phyloP scores from a whole-genome alignment of 805 yeast species.

The Ogataea haglerorum region DNA sequence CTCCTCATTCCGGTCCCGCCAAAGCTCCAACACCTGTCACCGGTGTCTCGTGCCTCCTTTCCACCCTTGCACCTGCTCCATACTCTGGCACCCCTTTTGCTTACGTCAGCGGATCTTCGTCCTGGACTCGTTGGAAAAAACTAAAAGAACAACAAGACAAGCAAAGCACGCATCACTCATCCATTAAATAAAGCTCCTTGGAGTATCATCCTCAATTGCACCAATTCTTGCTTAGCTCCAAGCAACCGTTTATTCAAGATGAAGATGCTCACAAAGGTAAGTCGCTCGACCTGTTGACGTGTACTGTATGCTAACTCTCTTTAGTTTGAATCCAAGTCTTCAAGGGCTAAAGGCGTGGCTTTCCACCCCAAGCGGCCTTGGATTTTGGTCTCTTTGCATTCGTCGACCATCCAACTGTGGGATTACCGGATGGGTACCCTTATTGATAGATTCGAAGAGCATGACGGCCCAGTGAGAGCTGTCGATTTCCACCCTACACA shows the following conservation, averaged over 20 bases:
- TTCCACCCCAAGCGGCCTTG: conserved; percentile 95
- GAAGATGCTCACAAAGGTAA: conserved; percentile 79
- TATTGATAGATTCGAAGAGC: conserved; percentile 95
- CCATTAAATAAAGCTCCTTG: conserved; percentile 4
- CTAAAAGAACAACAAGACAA: conserved; percentile 14
- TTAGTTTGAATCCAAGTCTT: conserved; percentile 95
- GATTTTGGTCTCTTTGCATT: conserved; percentile 91
- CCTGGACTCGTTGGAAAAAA: conserved; percentile 7
- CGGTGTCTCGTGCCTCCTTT: too few species aligned
- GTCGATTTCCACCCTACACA: conserved; percentile 97
- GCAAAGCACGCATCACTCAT: conserved; percentile 10
- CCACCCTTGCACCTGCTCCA: conserved; percentile 1
- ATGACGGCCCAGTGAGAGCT: conserved; percentile 96
- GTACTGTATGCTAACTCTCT: conserved; percentile 13
- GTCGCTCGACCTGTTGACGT: conserved; percentile 23
- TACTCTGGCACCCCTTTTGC: neutral
- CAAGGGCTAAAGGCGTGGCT: conserved; percentile 96
- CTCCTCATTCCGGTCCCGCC: too few species aligned
- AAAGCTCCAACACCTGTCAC: too few species aligned
- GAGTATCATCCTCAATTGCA: conserved; percentile 6
- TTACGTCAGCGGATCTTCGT: conserved; percentile 3
- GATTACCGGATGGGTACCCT: conserved; percentile 99
- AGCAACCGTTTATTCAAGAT: conserved; percentile 39
- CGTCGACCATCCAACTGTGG: conserved; percentile 99
- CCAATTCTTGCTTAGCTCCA: conserved; percentile 10